Evolutionary conservation across 2,329 filamentous ascomycete species (phyloP).

Genomic region (Microdochium trichocladiopsis): DNA sequence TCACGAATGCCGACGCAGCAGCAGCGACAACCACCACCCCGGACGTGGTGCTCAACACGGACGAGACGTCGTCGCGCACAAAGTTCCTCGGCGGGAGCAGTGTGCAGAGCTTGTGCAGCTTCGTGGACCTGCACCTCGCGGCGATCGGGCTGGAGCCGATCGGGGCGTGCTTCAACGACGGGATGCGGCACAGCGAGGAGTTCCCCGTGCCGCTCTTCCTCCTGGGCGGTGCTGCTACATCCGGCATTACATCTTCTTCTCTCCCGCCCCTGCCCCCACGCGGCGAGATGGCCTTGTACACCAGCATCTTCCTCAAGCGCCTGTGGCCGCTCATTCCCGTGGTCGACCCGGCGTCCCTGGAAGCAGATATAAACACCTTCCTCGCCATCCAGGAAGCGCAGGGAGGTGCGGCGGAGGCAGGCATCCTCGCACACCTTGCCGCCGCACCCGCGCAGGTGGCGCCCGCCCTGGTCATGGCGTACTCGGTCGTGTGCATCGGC

Average conservation of each 20-base stretch:
- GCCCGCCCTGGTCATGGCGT: conserved; percentile 7
- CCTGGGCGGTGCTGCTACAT: too few species aligned
- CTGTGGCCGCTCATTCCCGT: conserved; percentile 13
- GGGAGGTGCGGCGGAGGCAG: background rate
- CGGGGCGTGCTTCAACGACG: conserved; percentile 10
- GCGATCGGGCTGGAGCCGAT: conserved; percentile 9
- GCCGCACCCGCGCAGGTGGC: conserved; percentile 2
- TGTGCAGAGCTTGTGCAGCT: conserved; percentile 13
- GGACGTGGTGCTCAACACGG: background rate
- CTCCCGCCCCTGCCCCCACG: conserved; percentile 7
- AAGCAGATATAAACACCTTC: conserved; percentile 6
- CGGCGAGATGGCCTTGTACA: conserved; percentile 2
- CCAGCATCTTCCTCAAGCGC: conserved; percentile 9
- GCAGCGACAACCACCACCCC: background rate
- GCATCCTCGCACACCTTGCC: background rate
- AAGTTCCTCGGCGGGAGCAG: conserved; percentile 8
- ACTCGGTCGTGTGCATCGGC: conserved; percentile 11
- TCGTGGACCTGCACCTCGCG: conserved; percentile 14
- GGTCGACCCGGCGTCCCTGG: conserved; percentile 6
- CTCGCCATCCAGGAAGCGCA: background rate
- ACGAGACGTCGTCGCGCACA: background rate
- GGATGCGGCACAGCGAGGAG: conserved; percentile 14
- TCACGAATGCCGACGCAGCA: too few species aligned
- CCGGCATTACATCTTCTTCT: too few species aligned
- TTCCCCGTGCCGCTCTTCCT: conserved; percentile 9